Percentiles rank a stretch among this genome's conserved stretches.
These are phyloP conservation scores for Fusarium duplospermum DNA, from an alignment of 2,329 filamentous ascomycete genomes.

Conservation along the genomic window DNA sequence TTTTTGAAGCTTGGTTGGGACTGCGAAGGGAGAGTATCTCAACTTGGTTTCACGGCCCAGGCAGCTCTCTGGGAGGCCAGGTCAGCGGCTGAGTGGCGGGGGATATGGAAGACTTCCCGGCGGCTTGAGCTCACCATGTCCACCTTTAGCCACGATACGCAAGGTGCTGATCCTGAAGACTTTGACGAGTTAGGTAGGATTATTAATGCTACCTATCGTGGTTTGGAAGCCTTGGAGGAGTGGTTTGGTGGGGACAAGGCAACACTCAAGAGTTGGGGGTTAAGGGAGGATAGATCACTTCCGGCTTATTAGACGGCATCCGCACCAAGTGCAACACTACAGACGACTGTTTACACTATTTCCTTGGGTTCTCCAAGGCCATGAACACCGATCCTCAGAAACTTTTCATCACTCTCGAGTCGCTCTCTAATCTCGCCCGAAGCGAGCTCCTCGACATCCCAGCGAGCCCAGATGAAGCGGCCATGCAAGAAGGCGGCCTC, in stretches of 20 bases:
- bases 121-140: slow-evolving; percentile 6
- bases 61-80: slow-evolving; percentile 7
- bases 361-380: not conserved
- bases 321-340: too few relatives aligned
- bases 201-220: not conserved
- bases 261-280: slow-evolving; percentile 7
- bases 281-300: not conserved
- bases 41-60: slow-evolving; percentile 15
- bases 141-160: not conserved
- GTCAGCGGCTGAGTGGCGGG: slow-evolving; percentile 11
- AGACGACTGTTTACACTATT: not conserved
- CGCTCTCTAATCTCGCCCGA: not conserved
- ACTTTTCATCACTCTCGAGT: not conserved
- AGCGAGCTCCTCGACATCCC: slow-evolving; percentile 6
- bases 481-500: slow-evolving; percentile 3
- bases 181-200: slow-evolving; percentile 7
- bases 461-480: slow-evolving; percentile 1
- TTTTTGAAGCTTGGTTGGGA: slow-evolving; percentile 14
- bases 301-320: not conserved
- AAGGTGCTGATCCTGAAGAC: not conserved
- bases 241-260: slow-evolving; percentile 5
- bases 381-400: slow-evolving; percentile 2
- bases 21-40: not conserved
- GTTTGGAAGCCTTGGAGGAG: slow-evolving; percentile 13
- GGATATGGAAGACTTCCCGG: not conserved